These are phyloP conservation scores for Ustilago tritici DNA, from an alignment of 1,284 basidiomycete species.

Conservation along the genomic window DNA sequence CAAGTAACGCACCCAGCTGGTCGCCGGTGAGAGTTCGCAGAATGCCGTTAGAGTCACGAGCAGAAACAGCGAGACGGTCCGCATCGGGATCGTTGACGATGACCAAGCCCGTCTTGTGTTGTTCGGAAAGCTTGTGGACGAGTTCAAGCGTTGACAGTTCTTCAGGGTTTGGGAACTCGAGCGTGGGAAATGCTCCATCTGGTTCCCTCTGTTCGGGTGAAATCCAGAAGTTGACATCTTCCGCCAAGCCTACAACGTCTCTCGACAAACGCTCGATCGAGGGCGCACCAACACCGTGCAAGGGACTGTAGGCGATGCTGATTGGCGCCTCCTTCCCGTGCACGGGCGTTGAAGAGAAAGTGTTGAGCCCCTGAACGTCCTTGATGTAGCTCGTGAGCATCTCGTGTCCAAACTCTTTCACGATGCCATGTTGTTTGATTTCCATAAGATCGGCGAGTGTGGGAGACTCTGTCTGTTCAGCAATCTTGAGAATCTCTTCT, in stretches of 20 bases:
- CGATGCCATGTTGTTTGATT: constrained; percentile 26
- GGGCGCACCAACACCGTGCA: constrained; percentile 61
- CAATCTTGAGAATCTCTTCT: constrained; percentile 51
- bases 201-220: constrained; percentile 58
- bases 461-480: constrained; percentile 27
- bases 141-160: constrained; percentile 60
- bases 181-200: constrained; percentile 61
- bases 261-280: constrained; percentile 44
- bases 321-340: constrained; percentile 33
- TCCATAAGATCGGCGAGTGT: constrained; percentile 29
- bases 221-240: constrained; percentile 50
- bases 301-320: constrained; percentile 58
- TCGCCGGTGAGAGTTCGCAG: constrained; percentile 60
- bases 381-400: constrained; percentile 54
- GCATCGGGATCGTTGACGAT: constrained; percentile 65
- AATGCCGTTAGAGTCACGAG: constrained; percentile 45
- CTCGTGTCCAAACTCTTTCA: constrained; percentile 42
- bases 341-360: constrained; percentile 15
- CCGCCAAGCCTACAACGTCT: constrained; percentile 45
- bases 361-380: constrained; percentile 35
- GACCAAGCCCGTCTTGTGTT: constrained; percentile 52
- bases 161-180: constrained; percentile 64
- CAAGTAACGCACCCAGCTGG: constrained; percentile 58
- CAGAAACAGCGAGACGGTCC: constrained; percentile 58
- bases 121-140: constrained; percentile 58